Percentiles rank a stretch among this genome's conserved stretches.
phyloP scores from a whole-genome alignment of 768 basidiomycete genomes.

The Kwoniella europaea region DNA sequence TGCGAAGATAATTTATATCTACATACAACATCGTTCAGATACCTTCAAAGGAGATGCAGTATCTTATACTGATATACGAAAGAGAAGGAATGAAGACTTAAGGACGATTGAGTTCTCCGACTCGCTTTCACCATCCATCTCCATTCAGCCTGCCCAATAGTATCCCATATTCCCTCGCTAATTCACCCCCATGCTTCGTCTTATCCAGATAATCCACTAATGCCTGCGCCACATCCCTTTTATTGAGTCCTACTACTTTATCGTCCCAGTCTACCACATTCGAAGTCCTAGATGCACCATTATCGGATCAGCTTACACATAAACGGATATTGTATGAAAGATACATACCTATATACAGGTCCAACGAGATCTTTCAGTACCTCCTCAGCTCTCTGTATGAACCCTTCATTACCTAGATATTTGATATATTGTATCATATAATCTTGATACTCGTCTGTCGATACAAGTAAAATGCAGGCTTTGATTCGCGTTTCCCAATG shows the following conservation, averaged over 20 bases:
- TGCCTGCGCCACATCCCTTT: conserved; percentile 82
- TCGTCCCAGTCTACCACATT: conserved; percentile 74
- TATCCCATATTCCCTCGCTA: conserved; percentile 14
- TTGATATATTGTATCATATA: conserved; percentile 76
- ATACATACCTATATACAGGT: conserved; percentile 85
- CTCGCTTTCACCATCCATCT: conserved; percentile 8
- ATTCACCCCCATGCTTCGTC: conserved; percentile 11
- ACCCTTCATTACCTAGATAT: conserved; percentile 87
- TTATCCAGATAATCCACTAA: conserved; percentile 58
- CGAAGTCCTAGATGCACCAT: conserved; percentile 48
- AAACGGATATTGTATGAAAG: too few relatives aligned
- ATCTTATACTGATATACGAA: too few relatives aligned
- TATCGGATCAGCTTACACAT: not conserved
- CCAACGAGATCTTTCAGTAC: conserved; percentile 87
- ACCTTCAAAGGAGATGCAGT: too few relatives aligned
- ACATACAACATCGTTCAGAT: too few relatives aligned
- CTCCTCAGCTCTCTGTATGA: conserved; percentile 85
- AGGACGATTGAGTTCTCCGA: too few relatives aligned
- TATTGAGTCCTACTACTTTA: conserved; percentile 70
- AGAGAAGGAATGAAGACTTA: too few relatives aligned
- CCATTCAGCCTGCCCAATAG: conserved; percentile 12
- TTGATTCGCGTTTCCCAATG: conserved; percentile 84
- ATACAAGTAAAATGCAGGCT: conserved; percentile 75
- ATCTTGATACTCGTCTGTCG: conserved; percentile 81
- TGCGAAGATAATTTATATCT: too few relatives aligned